These are phyloP conservation scores for Mucor sp. DNA, from an alignment of 371 early-diverging fungal genomes.

Conservation along the genomic window DNA sequence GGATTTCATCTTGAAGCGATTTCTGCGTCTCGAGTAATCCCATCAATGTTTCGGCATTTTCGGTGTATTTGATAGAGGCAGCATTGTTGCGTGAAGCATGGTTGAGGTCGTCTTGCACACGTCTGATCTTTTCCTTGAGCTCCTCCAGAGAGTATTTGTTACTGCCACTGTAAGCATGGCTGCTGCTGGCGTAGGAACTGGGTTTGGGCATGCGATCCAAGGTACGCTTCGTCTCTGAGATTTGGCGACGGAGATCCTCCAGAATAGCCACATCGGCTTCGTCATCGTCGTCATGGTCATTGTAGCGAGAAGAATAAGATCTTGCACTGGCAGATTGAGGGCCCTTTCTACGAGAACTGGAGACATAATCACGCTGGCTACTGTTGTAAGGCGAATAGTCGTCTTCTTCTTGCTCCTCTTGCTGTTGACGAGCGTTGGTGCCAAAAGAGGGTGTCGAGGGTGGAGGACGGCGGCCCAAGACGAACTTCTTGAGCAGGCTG, in stretches of 20 bases:
- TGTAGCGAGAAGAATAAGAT: slow-evolving; percentile 12
- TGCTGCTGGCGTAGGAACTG: neutral
- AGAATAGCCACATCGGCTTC: slow-evolving; percentile 23
- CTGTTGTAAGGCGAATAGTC: slow-evolving; percentile 26
- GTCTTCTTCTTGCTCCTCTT: slow-evolving; percentile 9
- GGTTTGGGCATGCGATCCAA: slow-evolving; percentile 24
- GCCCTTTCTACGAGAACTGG: slow-evolving; percentile 53
- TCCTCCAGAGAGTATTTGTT: slow-evolving; percentile 44
- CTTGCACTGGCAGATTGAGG: slow-evolving; percentile 9
- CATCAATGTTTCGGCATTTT: slow-evolving; percentile 34
- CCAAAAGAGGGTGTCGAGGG: slow-evolving; percentile 25
- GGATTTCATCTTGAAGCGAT: slow-evolving; percentile 48
- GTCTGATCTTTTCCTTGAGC: slow-evolving; percentile 47
- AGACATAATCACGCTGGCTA: slow-evolving; percentile 51
- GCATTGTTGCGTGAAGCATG: slow-evolving; percentile 25
- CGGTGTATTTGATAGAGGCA: slow-evolving; percentile 24
- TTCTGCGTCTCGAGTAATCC: slow-evolving; percentile 41
- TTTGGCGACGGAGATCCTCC: slow-evolving; percentile 49
- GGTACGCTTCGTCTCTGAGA: slow-evolving; percentile 47
- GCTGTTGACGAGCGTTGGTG: slow-evolving; percentile 4
- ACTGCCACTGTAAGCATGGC: neutral
- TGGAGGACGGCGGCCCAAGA: slow-evolving; percentile 42
- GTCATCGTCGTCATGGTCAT: slow-evolving; percentile 20
- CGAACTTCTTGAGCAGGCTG: slow-evolving; percentile 59
- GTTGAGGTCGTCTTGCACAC: slow-evolving; percentile 37